A percentile compares a stretch with the other conserved stretches of the same genome.
phyloP scores from a whole-genome alignment of 2,329 filamentous ascomycete species.

The Nannizziopsis barbatae region DNA sequence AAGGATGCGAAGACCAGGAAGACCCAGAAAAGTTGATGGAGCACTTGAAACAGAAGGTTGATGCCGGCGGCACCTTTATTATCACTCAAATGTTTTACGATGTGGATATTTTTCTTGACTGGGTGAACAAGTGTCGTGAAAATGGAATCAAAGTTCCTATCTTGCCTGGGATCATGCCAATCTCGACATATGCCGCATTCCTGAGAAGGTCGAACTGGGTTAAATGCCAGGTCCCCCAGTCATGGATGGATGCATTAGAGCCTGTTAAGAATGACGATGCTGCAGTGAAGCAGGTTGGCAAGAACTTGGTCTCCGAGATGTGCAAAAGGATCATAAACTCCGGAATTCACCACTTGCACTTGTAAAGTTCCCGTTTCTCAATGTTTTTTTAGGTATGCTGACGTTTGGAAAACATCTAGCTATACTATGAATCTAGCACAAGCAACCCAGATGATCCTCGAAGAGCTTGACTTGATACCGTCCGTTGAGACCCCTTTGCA shows the following conservation, averaged over 20 bases:
- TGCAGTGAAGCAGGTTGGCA: conserved; percentile 80
- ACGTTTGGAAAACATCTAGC: conserved; percentile 24
- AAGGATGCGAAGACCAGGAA: conserved; percentile 87
- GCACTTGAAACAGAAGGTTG: conserved; percentile 93
- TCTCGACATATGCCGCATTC: conserved; percentile 90
- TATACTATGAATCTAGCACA: conserved; percentile 99
- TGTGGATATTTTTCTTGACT: conserved; percentile 83
- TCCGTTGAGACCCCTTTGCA: conserved; percentile 66
- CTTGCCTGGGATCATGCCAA: conserved; percentile 81
- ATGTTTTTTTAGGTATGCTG: neutral
- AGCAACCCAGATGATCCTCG: conserved; percentile 84
- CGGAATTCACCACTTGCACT: conserved; percentile 82
- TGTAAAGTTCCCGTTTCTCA: conserved; percentile 39
- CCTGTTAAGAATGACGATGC: conserved; percentile 95
- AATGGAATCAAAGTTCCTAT: conserved; percentile 76
- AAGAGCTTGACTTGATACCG: conserved; percentile 75
- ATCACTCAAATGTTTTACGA: conserved; percentile 99
- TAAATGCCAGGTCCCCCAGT: conserved; percentile 67
- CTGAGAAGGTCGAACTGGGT: conserved; percentile 83
- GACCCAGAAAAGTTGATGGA: conserved; percentile 75
- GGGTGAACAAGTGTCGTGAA: conserved; percentile 76
- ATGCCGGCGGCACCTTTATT: conserved; percentile 84
- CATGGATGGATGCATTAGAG: conserved; percentile 72
- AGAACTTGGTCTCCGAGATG: conserved; percentile 75
- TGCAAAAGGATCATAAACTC: conserved; percentile 73